Evolutionary conservation across 129 eudicot species (phyloP).

Genomic region (Tagetes erecta): DNA sequence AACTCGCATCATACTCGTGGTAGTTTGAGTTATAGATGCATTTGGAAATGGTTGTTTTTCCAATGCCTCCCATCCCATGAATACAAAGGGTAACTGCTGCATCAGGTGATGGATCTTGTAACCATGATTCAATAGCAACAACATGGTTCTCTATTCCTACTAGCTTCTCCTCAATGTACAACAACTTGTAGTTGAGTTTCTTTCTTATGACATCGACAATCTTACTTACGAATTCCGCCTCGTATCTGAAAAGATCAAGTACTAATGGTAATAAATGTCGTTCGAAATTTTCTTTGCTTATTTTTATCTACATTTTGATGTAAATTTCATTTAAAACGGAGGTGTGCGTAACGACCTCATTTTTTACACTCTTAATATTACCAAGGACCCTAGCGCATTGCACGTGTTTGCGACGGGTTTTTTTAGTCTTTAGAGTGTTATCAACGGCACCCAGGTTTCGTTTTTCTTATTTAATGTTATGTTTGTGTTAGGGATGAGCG

Average conservation of each 20-base stretch:
- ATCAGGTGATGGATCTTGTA: constrained; percentile 4
- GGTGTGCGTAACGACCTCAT: too few species aligned
- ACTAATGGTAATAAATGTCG: neutral
- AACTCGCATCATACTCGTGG: neutral
- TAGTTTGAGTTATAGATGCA: constrained; percentile 4
- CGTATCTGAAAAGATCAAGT: neutral
- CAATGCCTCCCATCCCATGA: constrained; percentile 10
- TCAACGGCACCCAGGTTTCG: too few species aligned
- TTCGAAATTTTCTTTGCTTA: too few species aligned
- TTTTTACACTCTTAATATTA: too few species aligned
- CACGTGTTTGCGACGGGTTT: too few species aligned
- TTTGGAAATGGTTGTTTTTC: neutral
- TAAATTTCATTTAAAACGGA: too few species aligned
- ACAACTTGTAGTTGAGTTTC: neutral
- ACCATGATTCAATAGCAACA: constrained; percentile 13
- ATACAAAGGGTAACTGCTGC: neutral
- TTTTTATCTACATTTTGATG: too few species aligned
- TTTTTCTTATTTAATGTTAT: too few species aligned
- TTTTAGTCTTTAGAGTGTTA: too few species aligned
- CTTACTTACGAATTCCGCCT: neutral
- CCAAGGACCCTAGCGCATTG: too few species aligned
- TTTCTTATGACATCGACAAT: neutral
- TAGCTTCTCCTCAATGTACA: neutral
- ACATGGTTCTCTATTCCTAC: neutral
- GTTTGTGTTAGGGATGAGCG: too few species aligned